Conservation (phyloP, 345 rosid species). For the Geranium rotundifolium region DNA sequence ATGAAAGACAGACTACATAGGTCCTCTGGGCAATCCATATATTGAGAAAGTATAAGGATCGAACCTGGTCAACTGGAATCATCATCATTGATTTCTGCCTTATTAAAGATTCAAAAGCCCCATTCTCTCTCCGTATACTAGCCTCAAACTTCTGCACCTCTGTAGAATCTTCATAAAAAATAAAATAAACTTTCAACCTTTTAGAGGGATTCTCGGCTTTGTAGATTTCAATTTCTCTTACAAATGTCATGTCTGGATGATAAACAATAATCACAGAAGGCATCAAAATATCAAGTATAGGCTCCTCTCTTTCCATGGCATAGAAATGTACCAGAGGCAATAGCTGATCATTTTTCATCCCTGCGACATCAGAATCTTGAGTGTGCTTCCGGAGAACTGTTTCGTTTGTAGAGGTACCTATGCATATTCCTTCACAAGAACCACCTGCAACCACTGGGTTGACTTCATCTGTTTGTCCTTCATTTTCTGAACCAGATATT, state of each 20-base stretch:
- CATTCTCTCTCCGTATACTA: conserved; percentile 81
- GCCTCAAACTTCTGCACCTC: conserved; percentile 96
- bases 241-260: conserved; percentile 83
- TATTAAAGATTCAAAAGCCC: conserved; percentile 91
- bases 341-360: conserved; percentile 20
- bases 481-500: conserved; percentile 25
- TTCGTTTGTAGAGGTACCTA: conserved; percentile 10
- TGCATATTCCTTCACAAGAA: conserved; percentile 12
- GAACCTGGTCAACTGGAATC: conserved; percentile 91
- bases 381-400: conserved; percentile 14
- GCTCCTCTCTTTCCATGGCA: conserved; percentile 70
- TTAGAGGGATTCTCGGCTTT: conserved; percentile 80
- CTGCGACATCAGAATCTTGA: conserved; percentile 12
- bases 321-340: conserved; percentile 69
- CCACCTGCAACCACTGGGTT: conserved; percentile 12
- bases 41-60: conserved; percentile 3
- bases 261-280: conserved; percentile 79
- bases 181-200: conserved; percentile 75
- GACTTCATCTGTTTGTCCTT: conserved; percentile 24
- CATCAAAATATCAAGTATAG: conserved; percentile 64
- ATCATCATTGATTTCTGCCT: conserved; percentile 93
- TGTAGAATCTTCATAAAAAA: conserved; percentile 84
- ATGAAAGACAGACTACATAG: not conserved
- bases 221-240: conserved; percentile 85
- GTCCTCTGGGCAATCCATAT: not conserved